Percentiles rank a stretch among this genome's conserved stretches.
Conservation (phyloP, 176 grass and related monocot species). For the Stipa capillata region DNA sequence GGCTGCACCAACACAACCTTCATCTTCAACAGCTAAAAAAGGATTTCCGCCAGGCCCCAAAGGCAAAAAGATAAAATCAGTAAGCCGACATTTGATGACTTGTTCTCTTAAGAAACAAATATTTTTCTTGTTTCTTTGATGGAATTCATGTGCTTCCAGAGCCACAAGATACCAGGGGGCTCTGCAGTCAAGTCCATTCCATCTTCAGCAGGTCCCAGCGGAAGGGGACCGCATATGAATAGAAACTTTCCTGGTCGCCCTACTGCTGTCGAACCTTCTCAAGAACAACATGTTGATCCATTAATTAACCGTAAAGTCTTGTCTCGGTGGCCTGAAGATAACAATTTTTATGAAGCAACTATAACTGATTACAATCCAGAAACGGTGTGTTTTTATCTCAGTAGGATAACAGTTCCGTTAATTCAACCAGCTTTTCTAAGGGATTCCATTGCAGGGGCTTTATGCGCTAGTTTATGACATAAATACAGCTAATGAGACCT, state of each 20-base stretch:
- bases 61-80: slow-evolving; percentile 76
- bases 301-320: slow-evolving; percentile 66
- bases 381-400: slow-evolving; percentile 46
- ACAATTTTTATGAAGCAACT: slow-evolving; percentile 79
- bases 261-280: slow-evolving; percentile 37
- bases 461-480: slow-evolving; percentile 83
- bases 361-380: slow-evolving; percentile 58
- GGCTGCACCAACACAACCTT: slow-evolving; percentile 50
- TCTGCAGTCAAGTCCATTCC: slow-evolving; percentile 56
- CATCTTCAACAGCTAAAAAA: slow-evolving; percentile 63
- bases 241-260: slow-evolving; percentile 52
- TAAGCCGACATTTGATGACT: slow-evolving; percentile 29
- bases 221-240: slow-evolving; percentile 56
- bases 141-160: slow-evolving; percentile 34
- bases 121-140: neutral
- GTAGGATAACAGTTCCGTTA: slow-evolving; percentile 16
- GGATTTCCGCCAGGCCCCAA: slow-evolving; percentile 49
- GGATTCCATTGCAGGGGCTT: slow-evolving; percentile 43
- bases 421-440: slow-evolving; percentile 24
- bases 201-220: slow-evolving; percentile 71
- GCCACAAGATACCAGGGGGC: slow-evolving; percentile 56
- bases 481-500: slow-evolving; percentile 69
- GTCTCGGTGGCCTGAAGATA: slow-evolving; percentile 84
- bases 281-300: slow-evolving; percentile 41
- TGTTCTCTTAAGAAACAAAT: neutral